Conservation (phyloP, 805 yeast species). For the Spathaspora arborariae region DNA sequence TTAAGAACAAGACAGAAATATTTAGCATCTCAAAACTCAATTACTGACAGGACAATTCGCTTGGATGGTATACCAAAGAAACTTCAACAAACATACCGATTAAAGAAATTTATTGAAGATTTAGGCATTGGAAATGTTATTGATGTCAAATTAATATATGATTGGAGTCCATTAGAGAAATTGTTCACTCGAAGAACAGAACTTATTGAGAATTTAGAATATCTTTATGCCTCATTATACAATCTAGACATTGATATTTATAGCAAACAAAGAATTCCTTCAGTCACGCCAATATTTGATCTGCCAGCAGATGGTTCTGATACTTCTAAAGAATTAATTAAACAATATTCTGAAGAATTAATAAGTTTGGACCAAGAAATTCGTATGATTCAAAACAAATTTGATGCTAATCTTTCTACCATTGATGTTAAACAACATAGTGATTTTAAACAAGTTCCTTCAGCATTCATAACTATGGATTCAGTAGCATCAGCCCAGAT, state of each 20-base stretch:
- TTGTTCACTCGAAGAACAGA: constrained; percentile 32
- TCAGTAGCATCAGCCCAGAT: constrained; percentile 47
- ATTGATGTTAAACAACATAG: constrained; percentile 22
- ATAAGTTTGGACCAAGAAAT: constrained; percentile 38
- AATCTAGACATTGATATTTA: constrained; percentile 42
- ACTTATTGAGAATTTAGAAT: constrained; percentile 35
- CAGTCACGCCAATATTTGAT: constrained; percentile 19
- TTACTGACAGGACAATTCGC: constrained; percentile 57
- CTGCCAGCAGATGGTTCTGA: neutral
- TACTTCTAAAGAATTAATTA: constrained; percentile 21
- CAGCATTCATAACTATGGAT: constrained; percentile 48
- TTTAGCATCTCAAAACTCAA: constrained; percentile 55
- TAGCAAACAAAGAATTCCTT: constrained; percentile 27
- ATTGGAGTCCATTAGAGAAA: constrained; percentile 39
- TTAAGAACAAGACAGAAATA: constrained; percentile 53
- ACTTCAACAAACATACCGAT: constrained; percentile 31
- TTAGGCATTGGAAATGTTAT: constrained; percentile 55
- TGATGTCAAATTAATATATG: constrained; percentile 45
- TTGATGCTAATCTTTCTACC: constrained; percentile 22
- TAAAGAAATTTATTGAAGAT: constrained; percentile 49
- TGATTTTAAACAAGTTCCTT: constrained; percentile 36
- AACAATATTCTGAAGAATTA: constrained; percentile 30
- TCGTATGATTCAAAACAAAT: constrained; percentile 27
- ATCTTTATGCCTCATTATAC: constrained; percentile 37
- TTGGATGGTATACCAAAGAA: constrained; percentile 51